Evolutionary conservation across 148 eudicot species (phyloP), one percentile per base, ranked within the genome.

Genomic region (Amaranthus hypochondriacus): DNA sequence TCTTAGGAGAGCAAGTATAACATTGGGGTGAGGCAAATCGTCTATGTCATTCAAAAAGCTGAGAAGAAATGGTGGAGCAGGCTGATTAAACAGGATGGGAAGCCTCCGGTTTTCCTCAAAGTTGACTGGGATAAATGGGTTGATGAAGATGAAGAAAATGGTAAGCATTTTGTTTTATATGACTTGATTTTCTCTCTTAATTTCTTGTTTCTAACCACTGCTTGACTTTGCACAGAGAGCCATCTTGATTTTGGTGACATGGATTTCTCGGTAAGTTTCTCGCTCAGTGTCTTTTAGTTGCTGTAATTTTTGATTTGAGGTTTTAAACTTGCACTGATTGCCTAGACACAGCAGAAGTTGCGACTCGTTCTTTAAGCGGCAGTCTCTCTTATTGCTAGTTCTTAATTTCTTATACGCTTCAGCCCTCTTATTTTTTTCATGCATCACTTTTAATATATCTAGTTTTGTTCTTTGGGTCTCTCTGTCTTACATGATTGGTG

Each of bases 41-140:
- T 80, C 59, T 92, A 84, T 77, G 81, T 82, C 52, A 78, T 88
- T 68, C 81, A 85, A 72, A 89, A 92, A 66, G 92, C 84, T 6
- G 94, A 92, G 64, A 80, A 81, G 74, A 87, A 88, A 78, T 92
- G 97, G 94, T 92, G 97, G 97, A 81, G 77, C 56, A 86, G 92
- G 69, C 71, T 88, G 48, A 63, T 92, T 62, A 88, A 89, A 73
- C 87, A 85, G 56, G 88, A 83, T 51, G 97, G 94, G 51, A 92
- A 88, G 77, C 83, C 86, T 8, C 94, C 92, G 0, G 58, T 72
- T 14, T 92, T 87, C 79, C 56, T 92, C 72, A 92, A 87, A 78
- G 94, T 88, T 76, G 97, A 92, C 71, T 92, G 97, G 97, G 90
- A 89, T 65, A 92, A 85, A 78, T 92, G 94, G 97, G 89, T 86